Percentiles rank a stretch among this genome's conserved stretches.
Evolutionary conservation across 2,329 filamentous ascomycete genomes (phyloP).

Genomic region (Nothophaeocryptopus gaeumannii): DNA sequence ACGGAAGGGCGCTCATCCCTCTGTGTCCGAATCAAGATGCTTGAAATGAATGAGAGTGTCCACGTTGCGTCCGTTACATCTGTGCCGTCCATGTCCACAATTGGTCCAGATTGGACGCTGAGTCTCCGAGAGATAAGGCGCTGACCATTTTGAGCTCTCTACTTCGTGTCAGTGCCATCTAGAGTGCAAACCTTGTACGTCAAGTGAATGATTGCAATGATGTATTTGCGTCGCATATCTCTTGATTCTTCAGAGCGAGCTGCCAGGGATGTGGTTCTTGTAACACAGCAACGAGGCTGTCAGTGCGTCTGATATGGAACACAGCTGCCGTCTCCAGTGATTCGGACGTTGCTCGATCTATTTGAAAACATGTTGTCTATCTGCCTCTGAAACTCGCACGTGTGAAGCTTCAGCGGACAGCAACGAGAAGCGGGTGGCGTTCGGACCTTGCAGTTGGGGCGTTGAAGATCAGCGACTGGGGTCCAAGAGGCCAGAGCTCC

Average conservation of each 20-base stretch:
- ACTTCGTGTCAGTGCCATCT: neutral
- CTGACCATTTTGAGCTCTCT: no score
- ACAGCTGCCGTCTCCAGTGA: neutral
- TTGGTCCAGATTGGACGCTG: no score
- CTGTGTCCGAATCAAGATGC: neutral
- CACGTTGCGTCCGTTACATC: neutral
- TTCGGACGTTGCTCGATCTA: no score
- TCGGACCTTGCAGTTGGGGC: neutral
- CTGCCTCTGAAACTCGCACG: constrained; percentile 7
- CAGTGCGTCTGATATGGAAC: no score
- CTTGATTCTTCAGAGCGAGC: neutral
- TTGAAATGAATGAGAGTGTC: constrained; percentile 1
- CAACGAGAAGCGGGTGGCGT: constrained; percentile 9
- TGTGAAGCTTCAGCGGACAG: constrained; percentile 1
- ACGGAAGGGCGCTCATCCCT: neutral
- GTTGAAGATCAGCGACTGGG: no score
- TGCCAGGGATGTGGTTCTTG: no score
- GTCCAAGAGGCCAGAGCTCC: no score
- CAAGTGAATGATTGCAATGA: neutral
- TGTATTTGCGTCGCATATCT: neutral
- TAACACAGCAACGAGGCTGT: no score
- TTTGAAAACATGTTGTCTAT: neutral
- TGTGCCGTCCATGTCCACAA: no score
- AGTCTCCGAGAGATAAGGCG: no score
- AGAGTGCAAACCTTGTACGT: neutral